Conservation (phyloP, 2,329 filamentous ascomycete species). For the Aspergillus pseudoterreus region DNA sequence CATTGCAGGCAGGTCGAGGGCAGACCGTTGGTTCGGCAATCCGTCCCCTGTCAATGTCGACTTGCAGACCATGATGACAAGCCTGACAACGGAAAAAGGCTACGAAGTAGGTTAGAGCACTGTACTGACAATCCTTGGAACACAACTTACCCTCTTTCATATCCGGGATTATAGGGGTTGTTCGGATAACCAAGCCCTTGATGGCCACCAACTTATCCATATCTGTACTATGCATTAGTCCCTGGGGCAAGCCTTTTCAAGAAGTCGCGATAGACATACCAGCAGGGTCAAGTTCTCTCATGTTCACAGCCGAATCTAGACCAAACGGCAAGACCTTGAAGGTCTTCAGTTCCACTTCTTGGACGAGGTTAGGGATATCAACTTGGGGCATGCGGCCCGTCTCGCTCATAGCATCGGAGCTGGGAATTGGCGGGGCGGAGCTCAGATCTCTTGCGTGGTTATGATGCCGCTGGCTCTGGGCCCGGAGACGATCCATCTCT, state of each 20-base stretch:
- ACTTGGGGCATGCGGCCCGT: constrained; percentile 28
- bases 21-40: constrained; percentile 93
- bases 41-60: constrained; percentile 90
- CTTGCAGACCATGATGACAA: constrained; percentile 85
- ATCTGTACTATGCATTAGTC: constrained; percentile 49
- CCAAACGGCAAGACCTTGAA: constrained; percentile 90
- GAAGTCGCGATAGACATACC: constrained; percentile 43
- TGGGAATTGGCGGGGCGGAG: constrained; percentile 73
- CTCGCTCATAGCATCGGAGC: constrained; percentile 65
- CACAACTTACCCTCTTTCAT: constrained; percentile 75
- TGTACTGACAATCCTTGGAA: not conserved
- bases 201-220: constrained; percentile 95
- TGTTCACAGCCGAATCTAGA: constrained; percentile 79
- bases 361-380: constrained; percentile 64
- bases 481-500: constrained; percentile 69
- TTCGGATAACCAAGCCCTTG: constrained; percentile 92
- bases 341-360: constrained; percentile 72
- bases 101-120: constrained; percentile 12
- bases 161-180: constrained; percentile 93
- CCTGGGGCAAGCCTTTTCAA: not conserved
- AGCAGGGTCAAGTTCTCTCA: constrained; percentile 89
- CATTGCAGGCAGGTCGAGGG: constrained; percentile 73
- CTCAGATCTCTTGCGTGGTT: constrained; percentile 55
- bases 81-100: constrained; percentile 95
- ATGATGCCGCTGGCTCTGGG: constrained; percentile 47